Base-by-base conservation (phyloP, 1,284 basidiomycete genomes). In the Ceratobasidium theobromae region DNA sequence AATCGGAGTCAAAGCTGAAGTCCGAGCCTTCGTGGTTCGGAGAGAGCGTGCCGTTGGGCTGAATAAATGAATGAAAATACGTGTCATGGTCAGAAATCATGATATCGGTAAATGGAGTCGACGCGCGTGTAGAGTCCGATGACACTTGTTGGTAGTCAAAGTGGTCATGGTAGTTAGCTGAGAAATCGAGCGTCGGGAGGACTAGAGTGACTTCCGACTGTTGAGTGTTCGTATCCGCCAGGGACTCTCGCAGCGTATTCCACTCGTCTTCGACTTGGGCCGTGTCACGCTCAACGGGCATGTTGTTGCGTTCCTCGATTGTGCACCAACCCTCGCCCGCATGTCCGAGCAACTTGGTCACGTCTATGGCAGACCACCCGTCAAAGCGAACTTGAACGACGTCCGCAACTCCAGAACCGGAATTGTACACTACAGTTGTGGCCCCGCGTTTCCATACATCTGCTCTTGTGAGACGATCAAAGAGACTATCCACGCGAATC, bases 161-260 rank as follows among this genome's bases (percentile, higher is more conserved):
- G 18, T 38, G 57, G 25, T 60, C 57, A 28, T 48, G 32, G 8
- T 48, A 45, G 27, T 33, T 45, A 27, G 57, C 18, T 12, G 57
- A 60, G 25, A 60, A 60, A 38, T 60, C 57, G 32, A 60, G 57
- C n/a, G 57, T 60, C 23, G 57, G 57, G 16, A 60, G 57, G n/a
- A 60, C 57, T 9, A 60, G 33, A 9, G 57, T 60, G 18, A 60
- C 57, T 28, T 60, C 27, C 6, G 57, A 48, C 12, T 35, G 45
- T 35, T 49, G 45, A 14, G 45, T 14, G 11, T 21, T 23, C 23
- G 57, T 2, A 33, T 38, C 30, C 45, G 28, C 45, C 16, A 60
- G 48, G 28, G 57, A 33, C 45, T 58, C 55, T 2, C 57, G 57
- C 27, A 60, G 32, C 45, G 46, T 25, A 32, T 60, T 60, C 57